Evolutionary conservation across 768 basidiomycete genomes (phyloP), one percentile per base, ranked within the genome.

Genomic region (Mycena haematopus): DNA sequence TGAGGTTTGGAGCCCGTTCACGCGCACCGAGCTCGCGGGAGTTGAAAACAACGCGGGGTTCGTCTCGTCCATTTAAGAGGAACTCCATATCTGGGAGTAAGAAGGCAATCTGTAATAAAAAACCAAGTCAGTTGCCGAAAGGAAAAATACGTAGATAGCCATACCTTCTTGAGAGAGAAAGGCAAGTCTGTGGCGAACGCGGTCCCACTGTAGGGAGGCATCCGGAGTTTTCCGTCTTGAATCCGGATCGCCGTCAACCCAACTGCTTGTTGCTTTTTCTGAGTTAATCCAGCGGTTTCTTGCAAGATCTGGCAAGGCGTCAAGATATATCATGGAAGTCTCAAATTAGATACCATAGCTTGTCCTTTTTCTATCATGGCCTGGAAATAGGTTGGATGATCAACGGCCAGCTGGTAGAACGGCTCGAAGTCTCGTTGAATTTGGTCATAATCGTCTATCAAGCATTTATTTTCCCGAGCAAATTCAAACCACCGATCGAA

Each of bases 31-130:
- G 58, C n/a, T 58, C 52, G 10, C 45, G 64, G 19, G 22, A 36
- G 45, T 68, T 53, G 51, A 68, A 68, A 5, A 68, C 33, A n/a
- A 68, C 64, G 4, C 67, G 64, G n/a, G 67, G 67, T 22, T 68
- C 67, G 40, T 68, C 67, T 13, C 67, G 47, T 27, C 67, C 67
- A 29, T 68, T 68, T 38, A 68, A 52, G 4, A 68, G 49, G 17
- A 68, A 65, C 49, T 59, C 52, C 33, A 68, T 17, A 33, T 68
- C 65, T 17, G 67, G 67, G n/a, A 68, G 52, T 0, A 68, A 25
- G 19, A 17, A 36, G 1, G 60, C 44, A 51, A 68, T 49, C 65
- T 68, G 29, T 10, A 22, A n/a, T 50, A 24, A 17, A 13, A n/a
- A 50, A 50, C 21, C 10, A 29, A 33, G 55, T 64, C 17, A 63